phyloP scores from a whole-genome alignment of 768 basidiomycete species.

The Boletus tomentosulus region DNA sequence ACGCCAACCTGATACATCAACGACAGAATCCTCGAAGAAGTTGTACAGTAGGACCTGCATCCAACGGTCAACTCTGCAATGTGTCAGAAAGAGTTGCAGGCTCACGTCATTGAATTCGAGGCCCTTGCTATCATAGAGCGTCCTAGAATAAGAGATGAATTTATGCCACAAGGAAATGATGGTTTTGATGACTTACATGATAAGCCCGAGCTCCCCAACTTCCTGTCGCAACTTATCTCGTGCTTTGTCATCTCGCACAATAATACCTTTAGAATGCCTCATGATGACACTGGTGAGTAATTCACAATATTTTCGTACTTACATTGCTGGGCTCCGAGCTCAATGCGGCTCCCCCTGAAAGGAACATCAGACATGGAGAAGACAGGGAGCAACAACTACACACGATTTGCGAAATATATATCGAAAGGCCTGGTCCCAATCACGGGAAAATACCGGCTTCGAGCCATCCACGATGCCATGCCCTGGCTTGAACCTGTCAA shows the following conservation, averaged over 20 bases:
- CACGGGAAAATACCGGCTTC: slow-evolving; percentile 52
- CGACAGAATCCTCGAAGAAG: slow-evolving; percentile 49
- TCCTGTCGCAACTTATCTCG: no score
- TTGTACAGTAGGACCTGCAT: slow-evolving; percentile 51
- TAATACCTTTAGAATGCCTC: not conserved
- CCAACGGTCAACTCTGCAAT: not conserved
- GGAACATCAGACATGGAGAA: slow-evolving; percentile 7
- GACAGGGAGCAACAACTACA: not conserved
- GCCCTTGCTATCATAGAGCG: slow-evolving; percentile 3
- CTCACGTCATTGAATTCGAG: slow-evolving; percentile 24
- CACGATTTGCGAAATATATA: slow-evolving; percentile 52
- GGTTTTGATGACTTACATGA: no score
- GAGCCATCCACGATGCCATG: slow-evolving; percentile 49
- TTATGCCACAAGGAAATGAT: no score
- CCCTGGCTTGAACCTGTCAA: slow-evolving; percentile 57
- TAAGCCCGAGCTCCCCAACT: no score
- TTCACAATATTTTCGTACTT: slow-evolving; percentile 1
- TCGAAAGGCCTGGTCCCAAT: slow-evolving; percentile 24
- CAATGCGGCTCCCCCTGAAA: slow-evolving; percentile 43
- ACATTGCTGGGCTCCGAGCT: slow-evolving; percentile 69
- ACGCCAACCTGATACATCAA: slow-evolving; percentile 54
- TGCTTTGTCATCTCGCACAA: no score
- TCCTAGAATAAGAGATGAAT: no score
- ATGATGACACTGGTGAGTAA: not conserved
- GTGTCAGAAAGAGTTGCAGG: not conserved